Evolutionary conservation across 2,329 filamentous ascomycete genomes (phyloP).

Genomic region (Xylaria sp.): DNA sequence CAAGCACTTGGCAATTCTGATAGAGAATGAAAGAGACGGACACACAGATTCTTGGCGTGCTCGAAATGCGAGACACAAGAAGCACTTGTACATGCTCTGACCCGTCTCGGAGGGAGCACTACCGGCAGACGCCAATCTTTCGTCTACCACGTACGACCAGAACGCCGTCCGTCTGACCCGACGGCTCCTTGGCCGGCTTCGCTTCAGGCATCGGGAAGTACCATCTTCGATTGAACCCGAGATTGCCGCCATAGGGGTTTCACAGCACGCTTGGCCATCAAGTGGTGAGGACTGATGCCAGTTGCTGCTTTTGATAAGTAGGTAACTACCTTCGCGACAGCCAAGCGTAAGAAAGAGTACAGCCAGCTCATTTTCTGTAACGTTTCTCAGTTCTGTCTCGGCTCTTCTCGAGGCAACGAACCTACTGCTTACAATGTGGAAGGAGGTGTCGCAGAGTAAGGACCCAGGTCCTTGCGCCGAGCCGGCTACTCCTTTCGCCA

Average conservation of each 20-base stretch:
- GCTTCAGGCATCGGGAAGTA: constrained; percentile 23
- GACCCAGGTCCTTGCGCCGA: constrained; percentile 19
- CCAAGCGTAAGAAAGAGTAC: constrained; percentile 15
- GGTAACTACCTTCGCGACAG: background rate
- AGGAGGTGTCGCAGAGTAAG: constrained; percentile 18
- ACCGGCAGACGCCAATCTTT: constrained; percentile 35
- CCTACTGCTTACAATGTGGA: constrained; percentile 14
- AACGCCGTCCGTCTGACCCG: constrained; percentile 34
- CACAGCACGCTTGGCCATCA: constrained; percentile 23
- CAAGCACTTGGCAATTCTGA: constrained; percentile 36
- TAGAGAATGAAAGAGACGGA: constrained; percentile 25
- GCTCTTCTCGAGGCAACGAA: constrained; percentile 17
- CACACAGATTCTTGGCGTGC: constrained; percentile 35
- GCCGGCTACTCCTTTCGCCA: constrained; percentile 36
- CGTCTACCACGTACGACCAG: background rate
- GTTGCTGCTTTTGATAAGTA: constrained; percentile 11
- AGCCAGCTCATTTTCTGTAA: constrained; percentile 25
- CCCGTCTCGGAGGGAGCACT: constrained; percentile 34
- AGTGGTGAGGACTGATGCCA: background rate
- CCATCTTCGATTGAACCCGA: constrained; percentile 21
- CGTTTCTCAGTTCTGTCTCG: constrained; percentile 35
- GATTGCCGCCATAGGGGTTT: constrained; percentile 22
- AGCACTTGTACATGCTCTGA: constrained; percentile 28
- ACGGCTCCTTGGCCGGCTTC: constrained; percentile 27
- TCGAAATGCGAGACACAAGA: constrained; percentile 35